phyloP scores from a whole-genome alignment of 2,329 filamentous ascomycete genomes.

The Fusarium goolgardi region DNA sequence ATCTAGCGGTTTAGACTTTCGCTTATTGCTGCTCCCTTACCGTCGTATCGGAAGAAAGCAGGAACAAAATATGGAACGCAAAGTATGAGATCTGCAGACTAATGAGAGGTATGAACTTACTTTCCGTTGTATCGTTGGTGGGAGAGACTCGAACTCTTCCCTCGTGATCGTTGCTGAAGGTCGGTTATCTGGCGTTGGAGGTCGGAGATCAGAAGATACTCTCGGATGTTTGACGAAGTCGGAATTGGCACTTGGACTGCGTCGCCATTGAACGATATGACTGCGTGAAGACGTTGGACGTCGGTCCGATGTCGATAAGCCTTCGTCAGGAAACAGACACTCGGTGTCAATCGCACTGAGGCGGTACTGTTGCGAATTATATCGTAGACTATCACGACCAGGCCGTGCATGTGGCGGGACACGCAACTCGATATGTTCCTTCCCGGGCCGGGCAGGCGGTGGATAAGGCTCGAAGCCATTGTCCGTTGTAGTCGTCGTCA shows the following conservation, averaged over 20 bases:
- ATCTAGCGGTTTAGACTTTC: constrained; percentile 12
- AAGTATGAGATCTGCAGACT: constrained; percentile 4
- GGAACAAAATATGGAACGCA: constrained; percentile 18
- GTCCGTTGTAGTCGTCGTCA: constrained; percentile 25
- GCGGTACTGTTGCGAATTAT: constrained; percentile 34
- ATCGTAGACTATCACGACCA: constrained; percentile 19
- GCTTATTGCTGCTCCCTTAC: constrained; percentile 11
- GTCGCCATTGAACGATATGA: constrained; percentile 38
- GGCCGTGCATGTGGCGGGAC: constrained; percentile 25
- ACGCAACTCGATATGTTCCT: constrained; percentile 37
- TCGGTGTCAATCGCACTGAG: constrained; percentile 43
- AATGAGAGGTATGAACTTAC: constrained; percentile 56
- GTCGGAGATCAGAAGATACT: constrained; percentile 42
- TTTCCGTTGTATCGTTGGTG: constrained; percentile 67
- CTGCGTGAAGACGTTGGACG: constrained; percentile 49
- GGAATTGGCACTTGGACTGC: constrained; percentile 33
- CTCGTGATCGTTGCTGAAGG: constrained; percentile 51
- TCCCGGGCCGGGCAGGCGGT: constrained; percentile 29
- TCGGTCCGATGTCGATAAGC: constrained; percentile 30
- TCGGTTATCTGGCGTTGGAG: constrained; percentile 36
- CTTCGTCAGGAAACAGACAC: constrained; percentile 34
- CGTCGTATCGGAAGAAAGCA: constrained; percentile 12
- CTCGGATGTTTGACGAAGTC: constrained; percentile 41
- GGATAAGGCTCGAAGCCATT: constrained; percentile 15
- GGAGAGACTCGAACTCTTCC: constrained; percentile 62